Percentiles rank a stretch among this genome's conserved stretches.
Conservation (phyloP, 176 grass and related monocot species). For the Cenchrus purpureus region DNA sequence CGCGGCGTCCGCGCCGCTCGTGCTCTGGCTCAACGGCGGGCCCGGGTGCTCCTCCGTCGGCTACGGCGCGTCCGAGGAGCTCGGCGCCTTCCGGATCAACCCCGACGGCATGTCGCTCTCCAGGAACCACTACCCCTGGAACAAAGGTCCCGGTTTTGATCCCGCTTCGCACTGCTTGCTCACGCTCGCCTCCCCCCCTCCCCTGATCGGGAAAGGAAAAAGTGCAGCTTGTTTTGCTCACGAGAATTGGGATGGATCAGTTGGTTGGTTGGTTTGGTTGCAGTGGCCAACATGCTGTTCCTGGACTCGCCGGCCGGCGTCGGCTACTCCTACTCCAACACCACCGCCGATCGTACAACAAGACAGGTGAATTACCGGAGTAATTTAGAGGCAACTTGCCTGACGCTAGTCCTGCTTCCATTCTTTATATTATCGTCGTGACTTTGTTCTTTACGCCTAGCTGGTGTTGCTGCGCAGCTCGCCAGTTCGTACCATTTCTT, state of each 20-base stretch:
- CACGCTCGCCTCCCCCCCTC: background rate
- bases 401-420: background rate
- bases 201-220: background rate
- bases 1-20: slow-evolving; percentile 55
- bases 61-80: slow-evolving; percentile 87
- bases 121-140: slow-evolving; percentile 75
- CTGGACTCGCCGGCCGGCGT: slow-evolving; percentile 87
- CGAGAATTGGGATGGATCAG: background rate
- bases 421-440: background rate
- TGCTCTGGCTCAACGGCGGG: slow-evolving; percentile 95
- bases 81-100: slow-evolving; percentile 82
- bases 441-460: slow-evolving; percentile 7
- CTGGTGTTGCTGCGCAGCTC: slow-evolving; percentile 46
- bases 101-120: slow-evolving; percentile 67
- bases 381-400: background rate
- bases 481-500: slow-evolving; percentile 71
- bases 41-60: slow-evolving; percentile 89
- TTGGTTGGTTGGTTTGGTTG: slow-evolving; percentile 19
- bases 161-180: too few relatives aligned
- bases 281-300: slow-evolving; percentile 91
- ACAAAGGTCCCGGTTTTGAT: slow-evolving; percentile 55
- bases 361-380: slow-evolving; percentile 54
- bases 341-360: slow-evolving; percentile 75
- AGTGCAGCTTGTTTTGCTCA: background rate
- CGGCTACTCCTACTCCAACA: slow-evolving; percentile 87